These are phyloP conservation scores for Stephania cephalantha DNA, from an alignment of 164 flowering plant species.

Conservation along the genomic window DNA sequence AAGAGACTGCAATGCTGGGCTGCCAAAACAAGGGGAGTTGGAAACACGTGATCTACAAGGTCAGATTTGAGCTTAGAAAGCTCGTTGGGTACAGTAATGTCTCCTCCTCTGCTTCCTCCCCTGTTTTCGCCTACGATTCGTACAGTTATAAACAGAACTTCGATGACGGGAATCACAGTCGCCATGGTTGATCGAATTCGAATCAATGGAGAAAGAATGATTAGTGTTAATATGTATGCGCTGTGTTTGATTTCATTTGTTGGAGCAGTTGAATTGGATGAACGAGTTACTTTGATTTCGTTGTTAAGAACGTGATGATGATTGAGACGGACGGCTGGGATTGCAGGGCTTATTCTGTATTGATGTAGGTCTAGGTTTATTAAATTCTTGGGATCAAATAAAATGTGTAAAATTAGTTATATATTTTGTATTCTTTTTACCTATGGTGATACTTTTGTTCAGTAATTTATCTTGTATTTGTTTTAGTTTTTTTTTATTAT, in stretches of 20 bases:
- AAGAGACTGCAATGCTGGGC: slow-evolving; percentile 45
- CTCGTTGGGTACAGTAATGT: slow-evolving; percentile 31
- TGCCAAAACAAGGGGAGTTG: slow-evolving; percentile 51
- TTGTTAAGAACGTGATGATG: no score
- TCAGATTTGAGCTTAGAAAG: slow-evolving; percentile 45
- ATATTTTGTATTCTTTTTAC: no score
- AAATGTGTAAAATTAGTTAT: no score
- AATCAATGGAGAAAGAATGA: no score
- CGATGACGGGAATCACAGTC: slow-evolving; percentile 18
- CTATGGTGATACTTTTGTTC: no score
- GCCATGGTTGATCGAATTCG: neutral
- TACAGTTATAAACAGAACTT: slow-evolving; percentile 38
- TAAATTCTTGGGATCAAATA: neutral
- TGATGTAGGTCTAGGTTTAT: neutral
- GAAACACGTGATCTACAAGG: slow-evolving; percentile 61
- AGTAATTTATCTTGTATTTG: no score
- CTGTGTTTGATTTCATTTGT: neutral
- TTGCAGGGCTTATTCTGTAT: neutral
- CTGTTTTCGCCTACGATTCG: slow-evolving; percentile 41
- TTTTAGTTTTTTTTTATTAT: no score
- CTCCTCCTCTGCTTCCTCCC: slow-evolving; percentile 32
- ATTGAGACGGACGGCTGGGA: neutral
- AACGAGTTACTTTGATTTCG: no score
- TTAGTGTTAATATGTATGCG: neutral
- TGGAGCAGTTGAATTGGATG: neutral